A percentile compares a stretch with the other conserved stretches of the same genome.
Evolutionary conservation across 2,329 filamentous ascomycete genomes (phyloP).

Genomic region (Fusarium redolens): DNA sequence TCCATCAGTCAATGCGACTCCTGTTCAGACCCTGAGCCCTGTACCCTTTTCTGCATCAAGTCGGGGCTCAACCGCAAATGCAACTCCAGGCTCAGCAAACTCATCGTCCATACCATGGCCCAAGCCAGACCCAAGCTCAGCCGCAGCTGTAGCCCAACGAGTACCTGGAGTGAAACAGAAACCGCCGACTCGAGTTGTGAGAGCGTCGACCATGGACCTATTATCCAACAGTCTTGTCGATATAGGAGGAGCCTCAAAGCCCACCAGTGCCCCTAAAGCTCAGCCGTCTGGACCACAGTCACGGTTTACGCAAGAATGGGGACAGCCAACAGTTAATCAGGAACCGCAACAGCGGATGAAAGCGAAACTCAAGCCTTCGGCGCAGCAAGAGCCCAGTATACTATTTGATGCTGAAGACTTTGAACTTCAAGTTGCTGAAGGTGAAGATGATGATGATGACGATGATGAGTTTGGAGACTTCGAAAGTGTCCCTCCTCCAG

Average conservation of each 20-base stretch:
- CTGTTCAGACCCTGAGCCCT: constrained; percentile 15
- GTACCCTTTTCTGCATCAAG: constrained; percentile 14
- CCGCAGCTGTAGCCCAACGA: constrained; percentile 7
- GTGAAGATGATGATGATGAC: constrained; percentile 61
- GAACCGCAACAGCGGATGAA: constrained; percentile 28
- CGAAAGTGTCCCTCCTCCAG: constrained; percentile 56
- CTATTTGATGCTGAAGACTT: constrained; percentile 75
- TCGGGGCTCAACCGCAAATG: constrained; percentile 23
- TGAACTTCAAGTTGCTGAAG: constrained; percentile 54
- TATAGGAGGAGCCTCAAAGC: constrained; percentile 38
- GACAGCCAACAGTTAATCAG: constrained; percentile 4
- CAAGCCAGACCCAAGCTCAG: constrained; percentile 13
- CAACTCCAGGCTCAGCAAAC: constrained; percentile 11
- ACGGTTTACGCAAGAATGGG: constrained; percentile 25
- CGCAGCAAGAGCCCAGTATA: constrained; percentile 61
- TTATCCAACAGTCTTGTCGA: constrained; percentile 64
- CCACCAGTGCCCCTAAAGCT: neutral
- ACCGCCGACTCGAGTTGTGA: constrained; percentile 46
- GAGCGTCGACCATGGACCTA: constrained; percentile 65
- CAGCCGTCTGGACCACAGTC: constrained; percentile 10
- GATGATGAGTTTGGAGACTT: constrained; percentile 68
- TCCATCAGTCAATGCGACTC: constrained; percentile 21
- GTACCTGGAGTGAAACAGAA: constrained; percentile 14
- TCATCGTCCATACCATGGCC: constrained; percentile 37
- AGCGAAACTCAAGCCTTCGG: constrained; percentile 38